Base-by-base conservation (phyloP, 2,329 filamentous ascomycete species). In the Epichloe uncinata region DNA sequence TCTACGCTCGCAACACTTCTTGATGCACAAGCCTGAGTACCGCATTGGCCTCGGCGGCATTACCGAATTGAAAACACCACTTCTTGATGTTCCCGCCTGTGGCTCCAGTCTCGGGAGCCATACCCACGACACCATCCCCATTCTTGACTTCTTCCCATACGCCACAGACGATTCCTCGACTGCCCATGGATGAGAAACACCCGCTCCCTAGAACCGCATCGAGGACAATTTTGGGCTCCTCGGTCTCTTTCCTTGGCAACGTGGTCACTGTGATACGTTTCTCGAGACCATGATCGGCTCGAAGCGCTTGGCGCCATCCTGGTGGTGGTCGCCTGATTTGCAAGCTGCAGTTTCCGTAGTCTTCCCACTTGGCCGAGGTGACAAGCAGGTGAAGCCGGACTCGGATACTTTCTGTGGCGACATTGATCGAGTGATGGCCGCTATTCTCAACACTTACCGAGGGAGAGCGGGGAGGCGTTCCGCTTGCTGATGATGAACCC, bases 321-420 rank as follows among this genome's bases (percentile, higher is more conserved):
- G 68, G 77, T 47, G 74, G 83, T n/a, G 87, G 85, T 16, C 81
- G 79, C 63, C 89, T 81, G 59, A 98, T 88, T 15, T 85, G 87
- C 52, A 98, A 71, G 37, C 81, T 75, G 53, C 89, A 94, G 57
- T 87, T 82, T 55, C 93, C 91, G 70, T 90, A 82, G 63, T 97
- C 90, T 53, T 88, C 82, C 93, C 93, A 98, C 63, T 91, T 91
- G 46, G 81, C 81, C 12, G 79, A 73, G 1, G 78, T 73, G 52
- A 89, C 84, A 46, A 91, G 82, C 45, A 87, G 74, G 64, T 97
- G 95, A 12, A 97, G 77, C 36, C 89, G 78, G 57, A 96, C 87
- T 58, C 90, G 90, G 47, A 91, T 81, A 59, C 93, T 89, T 22
- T 68, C 66, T 5, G 56, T 55, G 49, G 83, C 83, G 51, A 87